Conservation (phyloP, 2,329 filamentous ascomycete species). For the Phialophora expanda region DNA sequence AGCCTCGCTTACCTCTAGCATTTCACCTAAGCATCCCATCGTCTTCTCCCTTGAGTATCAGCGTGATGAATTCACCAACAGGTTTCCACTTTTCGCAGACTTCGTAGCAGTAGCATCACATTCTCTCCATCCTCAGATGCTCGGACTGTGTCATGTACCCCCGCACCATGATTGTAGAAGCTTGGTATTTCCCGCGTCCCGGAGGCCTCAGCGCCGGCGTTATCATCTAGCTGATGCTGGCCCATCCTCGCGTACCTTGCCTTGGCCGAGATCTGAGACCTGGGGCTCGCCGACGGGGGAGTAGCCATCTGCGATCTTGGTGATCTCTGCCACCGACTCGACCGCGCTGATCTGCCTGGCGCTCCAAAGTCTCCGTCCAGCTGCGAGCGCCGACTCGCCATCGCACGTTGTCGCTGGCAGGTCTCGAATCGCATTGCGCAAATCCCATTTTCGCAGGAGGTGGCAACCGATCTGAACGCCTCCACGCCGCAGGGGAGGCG, state of each 20-base stretch:
- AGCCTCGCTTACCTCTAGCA: conserved; percentile 2
- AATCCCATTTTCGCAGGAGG: not conserved
- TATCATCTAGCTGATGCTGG: not conserved
- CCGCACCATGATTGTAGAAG: not conserved
- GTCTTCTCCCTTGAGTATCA: not conserved
- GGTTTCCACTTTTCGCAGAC: not conserved
- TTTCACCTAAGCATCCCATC: not conserved
- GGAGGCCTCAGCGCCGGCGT: not conserved
- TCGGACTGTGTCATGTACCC: not conserved
- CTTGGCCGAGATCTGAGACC: not conserved
- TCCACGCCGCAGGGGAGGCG: not conserved
- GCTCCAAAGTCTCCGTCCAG: not conserved
- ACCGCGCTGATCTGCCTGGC: not conserved
- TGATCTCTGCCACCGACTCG: not conserved
- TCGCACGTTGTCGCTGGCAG: not conserved
- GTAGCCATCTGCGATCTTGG: not conserved
- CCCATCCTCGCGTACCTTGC: not conserved
- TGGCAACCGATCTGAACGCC: not conserved
- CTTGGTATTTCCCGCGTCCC: not conserved
- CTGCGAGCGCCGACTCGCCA: not conserved
- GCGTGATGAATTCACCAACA: not conserved
- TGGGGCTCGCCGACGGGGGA: not conserved
- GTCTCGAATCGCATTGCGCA: not conserved
- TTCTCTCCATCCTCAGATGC: not conserved
- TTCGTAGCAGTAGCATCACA: not conserved